Percentiles rank a stretch among this genome's conserved stretches.
Conservation (phyloP, 1,284 basidiomycete species). For the Austroboletus niveus region DNA sequence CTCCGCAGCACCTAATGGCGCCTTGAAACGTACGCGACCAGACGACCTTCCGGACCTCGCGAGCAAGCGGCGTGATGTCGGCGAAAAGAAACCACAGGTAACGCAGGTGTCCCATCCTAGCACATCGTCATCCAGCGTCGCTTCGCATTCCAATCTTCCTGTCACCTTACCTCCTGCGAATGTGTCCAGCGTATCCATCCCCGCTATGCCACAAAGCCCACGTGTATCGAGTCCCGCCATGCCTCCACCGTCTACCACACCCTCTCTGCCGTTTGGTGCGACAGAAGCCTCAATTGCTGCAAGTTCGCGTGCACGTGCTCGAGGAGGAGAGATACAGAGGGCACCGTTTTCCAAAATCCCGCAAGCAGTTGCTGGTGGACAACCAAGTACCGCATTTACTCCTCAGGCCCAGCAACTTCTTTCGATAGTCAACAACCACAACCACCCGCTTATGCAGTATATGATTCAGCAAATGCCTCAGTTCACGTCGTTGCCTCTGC, state of each 20-base stretch:
- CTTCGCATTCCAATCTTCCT: constrained; percentile 18
- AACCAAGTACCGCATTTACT: constrained; percentile 15
- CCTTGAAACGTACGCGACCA: constrained; percentile 60
- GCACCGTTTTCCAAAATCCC: constrained; percentile 31
- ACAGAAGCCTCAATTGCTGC: constrained; percentile 36
- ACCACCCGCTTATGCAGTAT: constrained; percentile 57
- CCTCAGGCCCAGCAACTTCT: constrained; percentile 42
- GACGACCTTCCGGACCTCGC: constrained; percentile 44
- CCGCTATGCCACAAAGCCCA: constrained; percentile 27
- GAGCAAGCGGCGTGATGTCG: constrained; percentile 70
- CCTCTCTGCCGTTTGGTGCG: constrained; percentile 29
- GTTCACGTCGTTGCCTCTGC: constrained; percentile 50
- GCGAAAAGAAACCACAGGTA: constrained; percentile 48
- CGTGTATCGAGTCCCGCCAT: constrained; percentile 27
- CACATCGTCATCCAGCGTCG: constrained; percentile 26
- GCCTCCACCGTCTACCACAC: constrained; percentile 18
- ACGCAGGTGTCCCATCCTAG: constrained; percentile 33
- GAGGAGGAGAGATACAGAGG: constrained; percentile 45
- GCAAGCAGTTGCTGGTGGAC: constrained; percentile 18
- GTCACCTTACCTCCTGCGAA: constrained; percentile 12
- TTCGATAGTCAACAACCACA: constrained; percentile 52
- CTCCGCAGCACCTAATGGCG: constrained; percentile 18
- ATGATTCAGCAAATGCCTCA: constrained; percentile 50
- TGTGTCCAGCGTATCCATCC: constrained; percentile 14
- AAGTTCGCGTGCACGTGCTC: constrained; percentile 39